Base-by-base conservation (phyloP, 768 basidiomycete genomes). In the Sarcodon sp. region DNA sequence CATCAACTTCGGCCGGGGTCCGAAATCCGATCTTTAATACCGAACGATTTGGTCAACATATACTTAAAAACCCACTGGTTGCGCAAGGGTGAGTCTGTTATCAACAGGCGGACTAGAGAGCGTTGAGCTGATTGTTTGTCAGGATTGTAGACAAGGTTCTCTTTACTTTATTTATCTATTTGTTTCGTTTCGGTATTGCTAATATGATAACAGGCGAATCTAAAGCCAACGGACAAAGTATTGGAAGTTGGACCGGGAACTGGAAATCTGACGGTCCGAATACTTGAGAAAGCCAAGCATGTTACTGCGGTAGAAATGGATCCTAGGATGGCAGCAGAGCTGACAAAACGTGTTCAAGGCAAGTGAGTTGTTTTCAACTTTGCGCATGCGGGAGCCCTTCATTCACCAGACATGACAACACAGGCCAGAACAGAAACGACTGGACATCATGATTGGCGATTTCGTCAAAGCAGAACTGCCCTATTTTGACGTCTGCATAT, bases 401-500 rank as follows among this genome's bases (percentile, higher is more conserved):
- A 45, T 7, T 8, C 6, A 41, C 7, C 13, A 41, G 13, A 41
- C 15, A 8, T 27, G 27, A 15, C 11, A 2, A 9, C 27, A 2
- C 57, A 99, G 93, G 60, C 91, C 96, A 3, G 91, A 92, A 59
- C 94, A 97, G 64, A 79, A 86, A 54, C 94, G 94, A 59, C 79
- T 99, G 1, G 88, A 96, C 54, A 82, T 98, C 52, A 80, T 96
- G 56, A 86, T 99, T 50, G 96, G 94, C 44, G 96, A 99, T 65
- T 97, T 98, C 61, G 88, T 97, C 60, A 98, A 98, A 66, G 89
- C 87, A n/a, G 88, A 92, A 47, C 70, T 99, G 15, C 96, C 96
- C 8, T 98, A 93, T 66, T 98, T 99, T 51, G 94, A 98, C 64
- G 96, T 96, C 48, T 98, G 94, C 72, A 98, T 99, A 59, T 92